Conservation (phyloP, 805 yeast genomes). For the Kockiozyma suomiensis region DNA sequence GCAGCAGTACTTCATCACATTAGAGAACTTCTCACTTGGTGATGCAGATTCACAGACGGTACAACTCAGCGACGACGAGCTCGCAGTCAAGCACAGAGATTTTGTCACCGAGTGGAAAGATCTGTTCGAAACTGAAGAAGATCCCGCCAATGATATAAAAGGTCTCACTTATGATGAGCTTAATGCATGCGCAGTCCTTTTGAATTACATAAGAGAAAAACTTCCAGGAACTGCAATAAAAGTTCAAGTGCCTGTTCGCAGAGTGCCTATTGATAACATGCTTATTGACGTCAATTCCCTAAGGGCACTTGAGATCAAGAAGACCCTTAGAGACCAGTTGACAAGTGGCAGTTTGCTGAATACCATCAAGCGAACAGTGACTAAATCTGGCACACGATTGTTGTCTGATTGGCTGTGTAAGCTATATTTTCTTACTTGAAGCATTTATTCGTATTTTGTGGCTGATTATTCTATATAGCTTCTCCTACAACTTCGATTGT, state of each 20-base stretch:
- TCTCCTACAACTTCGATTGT: constrained; percentile 68
- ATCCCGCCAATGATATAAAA: constrained; percentile 39
- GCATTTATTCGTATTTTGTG: not conserved
- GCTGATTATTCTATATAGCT: constrained; percentile 39
- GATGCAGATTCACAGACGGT: not conserved
- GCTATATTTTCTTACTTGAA: not conserved
- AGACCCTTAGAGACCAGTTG: constrained; percentile 35
- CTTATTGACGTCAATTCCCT: constrained; percentile 81
- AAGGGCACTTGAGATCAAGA: constrained; percentile 51
- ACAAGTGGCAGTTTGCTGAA: constrained; percentile 50
- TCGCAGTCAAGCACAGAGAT: not conserved
- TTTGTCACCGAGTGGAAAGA: constrained; percentile 18
- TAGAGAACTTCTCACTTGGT: constrained; percentile 1
- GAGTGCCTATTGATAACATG: constrained; percentile 56
- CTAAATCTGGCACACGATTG: constrained; percentile 80
- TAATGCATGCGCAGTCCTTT: constrained; percentile 61
- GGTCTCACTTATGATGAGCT: constrained; percentile 52
- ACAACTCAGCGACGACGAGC: constrained; percentile 4
- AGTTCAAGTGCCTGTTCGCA: constrained; percentile 67
- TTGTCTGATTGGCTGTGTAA: constrained; percentile 69
- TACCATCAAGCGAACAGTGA: constrained; percentile 71
- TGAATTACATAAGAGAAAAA: constrained; percentile 72
- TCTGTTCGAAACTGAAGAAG: constrained; percentile 31
- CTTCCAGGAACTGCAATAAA: constrained; percentile 67
- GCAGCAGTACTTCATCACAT: constrained; percentile 49